Evolutionary conservation across 1,139 yeast genomes (phyloP), one percentile per base, ranked within the genome.

Genomic region (Candida sp.): DNA sequence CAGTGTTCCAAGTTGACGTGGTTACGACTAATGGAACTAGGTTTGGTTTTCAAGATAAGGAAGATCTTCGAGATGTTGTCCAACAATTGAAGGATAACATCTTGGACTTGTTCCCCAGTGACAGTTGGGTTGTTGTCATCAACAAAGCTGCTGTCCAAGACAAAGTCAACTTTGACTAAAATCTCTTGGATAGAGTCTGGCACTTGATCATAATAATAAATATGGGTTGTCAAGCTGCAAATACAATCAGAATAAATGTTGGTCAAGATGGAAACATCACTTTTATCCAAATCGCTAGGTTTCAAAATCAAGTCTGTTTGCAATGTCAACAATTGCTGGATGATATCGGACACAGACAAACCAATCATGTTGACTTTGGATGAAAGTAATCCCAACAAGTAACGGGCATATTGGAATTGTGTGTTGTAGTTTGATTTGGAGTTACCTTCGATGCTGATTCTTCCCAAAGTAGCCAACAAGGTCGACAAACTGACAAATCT

Each of bases 351-450:
- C n/a, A 92, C 90, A 9, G 97, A 89, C 44, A 94, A 74, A 0
- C 98, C 98, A 56, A 92, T 87, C 81, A 93, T 84, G 63, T 88
- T 90, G 42, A 91, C 91, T 39, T 86, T 85, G 0, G 96, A 87
- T 1, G 88, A 80, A 27, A 56, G 46, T 41, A 94, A 72, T 1
- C 88, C 85, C 23, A 88, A 75, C n/a, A 89, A 75, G 53, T 85
- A 69, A 46, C 73, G 72, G 8, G 90, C 77, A 40, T 83, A 72
- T 40, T 75, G 75, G 7, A 76, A 67, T 60, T 87, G 85, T n/a
- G 70, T 59, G 23, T 63, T 63, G 43, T 69, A 63, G 9, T 67
- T 63, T 11, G 66, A 53, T 4, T 67, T 66, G n/a, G 61, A 55
- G 9, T 58, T 48, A 3, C 67, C 61, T 25, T 63, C 56, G 12